Evolutionary conservation across 345 rosid genomes (phyloP).

Genomic region (Populus deltoides): DNA sequence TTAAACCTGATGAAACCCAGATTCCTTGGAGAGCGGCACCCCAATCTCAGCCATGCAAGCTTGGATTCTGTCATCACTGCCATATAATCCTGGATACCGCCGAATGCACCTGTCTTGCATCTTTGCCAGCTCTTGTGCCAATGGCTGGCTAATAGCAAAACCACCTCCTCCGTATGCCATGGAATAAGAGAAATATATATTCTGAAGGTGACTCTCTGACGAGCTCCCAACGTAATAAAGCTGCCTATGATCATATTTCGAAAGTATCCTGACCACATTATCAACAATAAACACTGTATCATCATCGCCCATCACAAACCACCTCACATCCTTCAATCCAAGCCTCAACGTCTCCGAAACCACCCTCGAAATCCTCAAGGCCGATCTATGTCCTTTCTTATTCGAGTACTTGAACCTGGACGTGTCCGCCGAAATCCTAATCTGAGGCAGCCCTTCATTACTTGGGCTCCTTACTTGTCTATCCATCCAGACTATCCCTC

Average conservation of each 20-base stretch:
- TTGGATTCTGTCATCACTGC: constrained; percentile 79
- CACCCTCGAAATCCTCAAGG: constrained; percentile 69
- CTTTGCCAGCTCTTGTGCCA: constrained; percentile 59
- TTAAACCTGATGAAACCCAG: constrained; percentile 78
- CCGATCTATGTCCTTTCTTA: constrained; percentile 61
- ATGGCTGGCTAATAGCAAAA: constrained; percentile 73
- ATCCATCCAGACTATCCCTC: constrained; percentile 82
- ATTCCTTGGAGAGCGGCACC: constrained; percentile 68
- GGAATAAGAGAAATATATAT: constrained; percentile 64
- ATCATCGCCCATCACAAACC: constrained; percentile 91
- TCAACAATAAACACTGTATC: constrained; percentile 70
- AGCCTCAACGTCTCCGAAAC: constrained; percentile 68
- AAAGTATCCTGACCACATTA: constrained; percentile 56
- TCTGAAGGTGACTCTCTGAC: constrained; percentile 76
- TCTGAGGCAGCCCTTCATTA: constrained; percentile 56
- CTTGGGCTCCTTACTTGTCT: constrained; percentile 32
- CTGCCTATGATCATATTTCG: constrained; percentile 63
- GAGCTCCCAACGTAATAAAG: constrained; percentile 74
- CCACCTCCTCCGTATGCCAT: constrained; percentile 94
- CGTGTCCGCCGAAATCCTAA: constrained; percentile 60
- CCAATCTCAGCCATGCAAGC: constrained; percentile 91
- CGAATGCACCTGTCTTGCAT: constrained; percentile 81
- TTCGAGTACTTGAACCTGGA: constrained; percentile 65
- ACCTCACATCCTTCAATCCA: constrained; percentile 61
- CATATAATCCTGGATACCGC: constrained; percentile 71